Evolutionary conservation across 2,329 filamentous ascomycete genomes (phyloP), one percentile per base, ranked within the genome.

Genomic region (Fusarium domesticum): DNA sequence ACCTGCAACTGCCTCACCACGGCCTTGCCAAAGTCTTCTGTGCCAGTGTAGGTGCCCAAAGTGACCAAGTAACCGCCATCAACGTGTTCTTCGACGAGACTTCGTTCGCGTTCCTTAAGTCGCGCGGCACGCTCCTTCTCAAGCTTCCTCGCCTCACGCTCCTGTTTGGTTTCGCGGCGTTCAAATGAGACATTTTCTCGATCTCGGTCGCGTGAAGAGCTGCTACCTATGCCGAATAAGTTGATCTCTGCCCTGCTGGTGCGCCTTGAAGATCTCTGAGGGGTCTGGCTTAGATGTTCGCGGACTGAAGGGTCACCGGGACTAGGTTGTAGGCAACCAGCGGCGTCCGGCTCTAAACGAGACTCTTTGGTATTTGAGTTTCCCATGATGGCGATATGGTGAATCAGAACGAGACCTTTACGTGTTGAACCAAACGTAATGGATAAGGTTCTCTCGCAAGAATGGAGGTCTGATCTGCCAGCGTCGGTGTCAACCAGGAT

Each of bases 1-100:
- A 95, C 90, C 84, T 93, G 92, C 43, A 98, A 72, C 65, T 96
- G 91, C 55, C 93, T 82, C 43, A 97, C 92, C 37, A 89, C 74
- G 15, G 80, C 72, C 67, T 97, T 97, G 73, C 82, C 95, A 65
- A 92, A 98, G 68, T 98, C 93, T 68, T 98, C 93, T 1, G 83
- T 74, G 0, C 92, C 91, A 17, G 89, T 92, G 63, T 98, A 98
- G 38, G 91, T 88, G 28, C 93, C 93, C 63, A 96, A 81, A 0
- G 93, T 98, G 23, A 98, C 93, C 37, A 98, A 72, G 70, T 85
- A 98, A 17, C 93, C 93, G 16, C 93, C 93, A 67, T 98, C 93
- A 3, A 97, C 87, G 65, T 91, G 83, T 64, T 98, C 93, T 59
- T 96, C 91, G 52, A 77, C 83, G 71, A 97, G 83, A 62, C 93